Evolutionary conservation across 2,329 filamentous ascomycete genomes (phyloP).

Genomic region (Corinectria fuckeliana): DNA sequence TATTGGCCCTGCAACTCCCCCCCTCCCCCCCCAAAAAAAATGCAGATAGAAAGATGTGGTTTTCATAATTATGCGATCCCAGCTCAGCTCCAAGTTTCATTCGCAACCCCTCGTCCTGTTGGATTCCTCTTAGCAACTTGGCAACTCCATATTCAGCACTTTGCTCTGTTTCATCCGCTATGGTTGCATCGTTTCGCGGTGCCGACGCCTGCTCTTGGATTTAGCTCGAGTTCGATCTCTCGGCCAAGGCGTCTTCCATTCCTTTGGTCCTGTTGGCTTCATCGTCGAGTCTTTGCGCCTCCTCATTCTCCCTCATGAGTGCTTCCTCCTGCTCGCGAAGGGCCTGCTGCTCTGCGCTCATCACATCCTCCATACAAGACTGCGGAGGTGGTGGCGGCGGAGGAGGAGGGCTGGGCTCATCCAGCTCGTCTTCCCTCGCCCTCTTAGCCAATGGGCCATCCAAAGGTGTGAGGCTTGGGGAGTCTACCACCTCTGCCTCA

Average conservation of each 20-base stretch:
- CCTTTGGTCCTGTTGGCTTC: constrained; percentile 46
- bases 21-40: constrained; percentile 13
- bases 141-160: constrained; percentile 20
- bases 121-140: constrained; percentile 3
- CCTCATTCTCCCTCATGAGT: constrained; percentile 60
- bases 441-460: constrained; percentile 65
- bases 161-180: neutral
- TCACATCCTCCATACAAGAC: constrained; percentile 43
- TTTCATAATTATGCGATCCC: constrained; percentile 15
- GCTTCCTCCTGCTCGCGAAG: constrained; percentile 59
- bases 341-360: constrained; percentile 52
- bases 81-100: constrained; percentile 14
- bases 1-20: constrained; percentile 24
- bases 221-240: constrained; percentile 29
- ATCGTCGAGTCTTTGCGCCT: constrained; percentile 59
- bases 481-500: constrained; percentile 45
- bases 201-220: constrained; percentile 22
- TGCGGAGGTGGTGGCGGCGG: constrained; percentile 57
- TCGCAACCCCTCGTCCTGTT: constrained; percentile 2
- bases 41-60: constrained; percentile 10
- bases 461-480: constrained; percentile 55
- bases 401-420: constrained; percentile 50
- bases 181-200: neutral
- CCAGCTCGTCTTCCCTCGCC: constrained; percentile 54
- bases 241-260: constrained; percentile 31